phyloP scores from a whole-genome alignment of 2,329 filamentous ascomycete genomes.

The Phialemoniopsis sp. region DNA sequence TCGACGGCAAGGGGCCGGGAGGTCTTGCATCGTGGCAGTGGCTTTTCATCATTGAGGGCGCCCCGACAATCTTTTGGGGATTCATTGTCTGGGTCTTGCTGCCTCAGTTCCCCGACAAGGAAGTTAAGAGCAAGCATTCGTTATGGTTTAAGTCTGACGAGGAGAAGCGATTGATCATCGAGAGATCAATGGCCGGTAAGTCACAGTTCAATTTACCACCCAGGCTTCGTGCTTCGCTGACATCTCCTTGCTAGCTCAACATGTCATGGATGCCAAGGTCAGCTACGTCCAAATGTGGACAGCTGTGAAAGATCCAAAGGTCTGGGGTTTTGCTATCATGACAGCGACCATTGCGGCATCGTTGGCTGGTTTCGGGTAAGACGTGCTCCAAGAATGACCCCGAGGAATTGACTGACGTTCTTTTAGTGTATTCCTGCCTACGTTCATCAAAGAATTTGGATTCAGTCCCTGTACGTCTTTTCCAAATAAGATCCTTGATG shows the following conservation, averaged over 20 bases:
- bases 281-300: neutral
- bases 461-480: neutral
- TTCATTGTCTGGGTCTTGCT: neutral
- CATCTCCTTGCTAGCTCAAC: neutral
- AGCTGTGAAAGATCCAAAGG: neutral
- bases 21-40: neutral
- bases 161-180: neutral
- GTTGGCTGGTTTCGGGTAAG: neutral
- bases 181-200: neutral
- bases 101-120: neutral
- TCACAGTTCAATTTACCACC: neutral
- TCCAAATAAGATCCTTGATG: too few relatives aligned
- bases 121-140: neutral
- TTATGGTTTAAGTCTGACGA: neutral
- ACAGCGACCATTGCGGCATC: neutral
- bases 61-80: neutral
- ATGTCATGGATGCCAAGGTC: neutral
- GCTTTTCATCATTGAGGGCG: neutral
- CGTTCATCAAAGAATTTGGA: neutral
- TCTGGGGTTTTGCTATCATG: neutral
- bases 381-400: too few relatives aligned
- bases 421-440: neutral
- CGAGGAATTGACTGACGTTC: too few relatives aligned
- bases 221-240: neutral
- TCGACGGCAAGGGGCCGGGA: neutral